Conservation (phyloP, 306 rosid species). For the Purshia tridentata region DNA sequence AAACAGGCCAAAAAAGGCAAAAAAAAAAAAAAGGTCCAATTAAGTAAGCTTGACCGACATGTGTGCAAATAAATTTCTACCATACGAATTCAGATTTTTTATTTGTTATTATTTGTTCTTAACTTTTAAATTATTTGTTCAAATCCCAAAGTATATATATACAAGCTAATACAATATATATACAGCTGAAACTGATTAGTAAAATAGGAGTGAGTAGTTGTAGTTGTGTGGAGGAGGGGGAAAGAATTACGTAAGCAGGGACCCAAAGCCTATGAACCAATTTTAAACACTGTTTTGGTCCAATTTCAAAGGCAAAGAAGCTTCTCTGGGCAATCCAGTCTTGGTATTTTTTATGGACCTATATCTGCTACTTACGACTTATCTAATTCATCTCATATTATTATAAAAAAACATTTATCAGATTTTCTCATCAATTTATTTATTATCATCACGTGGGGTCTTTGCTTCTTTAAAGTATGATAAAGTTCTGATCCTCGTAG, state of each 20-base stretch:
- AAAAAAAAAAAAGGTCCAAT: too few species aligned
- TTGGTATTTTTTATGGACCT: constrained; percentile 32
- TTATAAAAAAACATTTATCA: not conserved
- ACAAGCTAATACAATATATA: too few species aligned
- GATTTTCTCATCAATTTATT: too few species aligned
- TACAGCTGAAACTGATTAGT: too few species aligned
- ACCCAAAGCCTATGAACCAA: constrained; percentile 1
- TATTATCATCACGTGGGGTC: constrained; percentile 33
- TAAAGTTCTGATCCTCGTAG: not conserved
- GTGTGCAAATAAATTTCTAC: too few species aligned
- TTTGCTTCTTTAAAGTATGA: not conserved
- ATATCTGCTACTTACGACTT: constrained; percentile 32
- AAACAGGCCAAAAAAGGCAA: too few species aligned
- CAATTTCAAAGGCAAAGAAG: constrained; percentile 35
- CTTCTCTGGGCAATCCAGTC: constrained; percentile 30
- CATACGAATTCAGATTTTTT: too few species aligned
- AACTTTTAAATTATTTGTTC: too few species aligned
- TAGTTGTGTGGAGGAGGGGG: not conserved
- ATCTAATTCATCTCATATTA: not conserved
- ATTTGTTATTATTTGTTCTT: too few species aligned
- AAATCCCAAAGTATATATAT: too few species aligned
- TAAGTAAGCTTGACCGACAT: too few species aligned
- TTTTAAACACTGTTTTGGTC: constrained; percentile 41
- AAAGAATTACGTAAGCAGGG: not conserved
- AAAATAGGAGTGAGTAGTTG: not conserved